phyloP scores from a whole-genome alignment of 768 basidiomycete species.

The Hericium erinaceus region DNA sequence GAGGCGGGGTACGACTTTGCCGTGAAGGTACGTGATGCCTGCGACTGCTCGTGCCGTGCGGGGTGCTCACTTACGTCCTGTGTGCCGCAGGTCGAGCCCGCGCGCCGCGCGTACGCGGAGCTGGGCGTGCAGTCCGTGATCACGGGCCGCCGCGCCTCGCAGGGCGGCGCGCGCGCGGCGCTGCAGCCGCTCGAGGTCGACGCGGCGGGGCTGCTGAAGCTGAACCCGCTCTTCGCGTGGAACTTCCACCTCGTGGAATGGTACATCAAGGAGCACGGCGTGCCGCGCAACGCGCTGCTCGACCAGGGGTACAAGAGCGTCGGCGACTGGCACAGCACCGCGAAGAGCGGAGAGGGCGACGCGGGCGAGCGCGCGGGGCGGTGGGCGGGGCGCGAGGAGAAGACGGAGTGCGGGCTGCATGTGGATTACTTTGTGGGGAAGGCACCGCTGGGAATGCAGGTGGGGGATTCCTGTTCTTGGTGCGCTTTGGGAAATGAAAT shows the following conservation, averaged over 20 bases:
- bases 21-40: constrained; percentile 60
- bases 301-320: constrained; percentile 90
- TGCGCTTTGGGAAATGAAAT: too few relatives aligned
- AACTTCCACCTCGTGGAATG: constrained; percentile 74
- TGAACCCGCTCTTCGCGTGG: constrained; percentile 92
- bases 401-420: constrained; percentile 95
- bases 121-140: constrained; percentile 80
- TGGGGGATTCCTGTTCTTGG: too few relatives aligned
- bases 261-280: constrained; percentile 72
- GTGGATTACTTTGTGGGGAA: constrained; percentile 82
- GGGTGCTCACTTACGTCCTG: neutral
- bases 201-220: constrained; percentile 80
- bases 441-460: constrained; percentile 9
- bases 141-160: constrained; percentile 89
- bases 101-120: constrained; percentile 74
- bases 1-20: constrained; percentile 85
- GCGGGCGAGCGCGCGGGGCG: constrained; percentile 76
- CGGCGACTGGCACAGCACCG: constrained; percentile 96
- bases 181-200: constrained; percentile 88
- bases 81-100: constrained; percentile 74
- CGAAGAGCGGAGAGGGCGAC: constrained; percentile 59
- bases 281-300: constrained; percentile 83
- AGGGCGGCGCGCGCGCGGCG: constrained; percentile 81
- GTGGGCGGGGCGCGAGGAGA: constrained; percentile 77
- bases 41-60: neutral